Evolutionary conservation across 805 yeast genomes (phyloP).

Genomic region (Groenewaldozyma tartarivorans): DNA sequence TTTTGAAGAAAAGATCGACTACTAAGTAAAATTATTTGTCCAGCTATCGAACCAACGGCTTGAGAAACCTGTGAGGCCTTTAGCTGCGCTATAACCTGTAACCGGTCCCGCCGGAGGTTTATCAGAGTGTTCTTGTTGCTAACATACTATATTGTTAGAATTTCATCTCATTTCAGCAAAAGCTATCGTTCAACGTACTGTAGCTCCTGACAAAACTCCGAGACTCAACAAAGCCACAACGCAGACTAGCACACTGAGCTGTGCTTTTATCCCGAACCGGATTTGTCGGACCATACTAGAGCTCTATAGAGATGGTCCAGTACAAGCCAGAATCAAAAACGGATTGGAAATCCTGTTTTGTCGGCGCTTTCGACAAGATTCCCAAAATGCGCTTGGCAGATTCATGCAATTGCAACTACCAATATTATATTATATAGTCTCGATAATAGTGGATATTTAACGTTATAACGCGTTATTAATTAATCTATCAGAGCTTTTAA

Average conservation of each 20-base stretch:
- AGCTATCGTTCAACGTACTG: conserved; percentile 23
- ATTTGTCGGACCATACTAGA: conserved; percentile 9
- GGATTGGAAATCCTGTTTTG: no score
- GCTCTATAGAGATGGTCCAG: no score
- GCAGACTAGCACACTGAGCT: conserved; percentile 61
- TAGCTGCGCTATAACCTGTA: conserved; percentile 69
- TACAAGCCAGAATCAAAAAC: no score
- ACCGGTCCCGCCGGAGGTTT: conserved; percentile 52
- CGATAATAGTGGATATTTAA: no score
- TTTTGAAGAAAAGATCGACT: conserved; percentile 47
- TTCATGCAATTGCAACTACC: no score
- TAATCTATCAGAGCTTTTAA: no score
- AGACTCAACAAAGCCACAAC: conserved; percentile 62
- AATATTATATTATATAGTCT: no score
- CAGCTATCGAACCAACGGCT: conserved; percentile 49
- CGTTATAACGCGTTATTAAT: no score
- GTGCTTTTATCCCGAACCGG: conserved; percentile 59
- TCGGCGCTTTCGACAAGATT: no score
- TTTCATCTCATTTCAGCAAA: conserved; percentile 1
- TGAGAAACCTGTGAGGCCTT: conserved; percentile 73
- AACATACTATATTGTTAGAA: conserved; percentile 24
- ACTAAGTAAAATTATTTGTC: conserved; percentile 57
- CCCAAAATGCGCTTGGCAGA: no score
- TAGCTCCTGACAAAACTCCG: conserved; percentile 61
- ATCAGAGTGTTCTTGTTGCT: conserved; percentile 58